A percentile compares a stretch with the other conserved stretches of the same genome.
These are phyloP conservation scores for Gentiana straminea DNA, from an alignment of 257 asterid species.

Conservation along the genomic window DNA sequence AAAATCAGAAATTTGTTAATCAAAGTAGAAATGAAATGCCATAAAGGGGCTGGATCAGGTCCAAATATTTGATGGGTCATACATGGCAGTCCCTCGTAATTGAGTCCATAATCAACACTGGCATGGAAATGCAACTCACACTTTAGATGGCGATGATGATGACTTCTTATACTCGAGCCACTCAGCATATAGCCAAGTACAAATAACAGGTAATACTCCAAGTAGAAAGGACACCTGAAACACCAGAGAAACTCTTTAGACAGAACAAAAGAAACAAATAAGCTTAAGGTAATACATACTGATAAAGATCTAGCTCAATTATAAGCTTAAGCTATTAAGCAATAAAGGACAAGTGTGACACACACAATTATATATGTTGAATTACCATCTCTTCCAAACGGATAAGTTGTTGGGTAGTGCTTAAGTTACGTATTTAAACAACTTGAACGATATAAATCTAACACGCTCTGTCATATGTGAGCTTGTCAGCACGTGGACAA, in stretches of 20 bases:
- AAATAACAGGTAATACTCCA: conserved; percentile 60
- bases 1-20: no score
- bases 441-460: no score
- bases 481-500: no score
- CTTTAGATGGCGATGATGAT: conserved; percentile 41
- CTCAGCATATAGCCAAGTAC: conserved; percentile 82
- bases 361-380: no score
- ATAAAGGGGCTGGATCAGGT: background rate
- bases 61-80: background rate
- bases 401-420: no score
- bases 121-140: conserved; percentile 30
- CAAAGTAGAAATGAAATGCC: no score
- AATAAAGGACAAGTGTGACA: no score
- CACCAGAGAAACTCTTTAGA: conserved; percentile 13
- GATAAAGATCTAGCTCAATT: no score
- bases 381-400: no score
- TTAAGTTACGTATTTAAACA: no score
- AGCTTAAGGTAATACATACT: conserved; percentile 2
- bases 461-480: no score
- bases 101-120: background rate
- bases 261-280: conserved; percentile 1
- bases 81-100: background rate
- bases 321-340: no score
- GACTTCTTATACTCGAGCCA: conserved; percentile 75
- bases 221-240: conserved; percentile 81